Base-by-base conservation (phyloP, 2,329 filamentous ascomycete species). In the Botryosphaeria dothidea region DNA sequence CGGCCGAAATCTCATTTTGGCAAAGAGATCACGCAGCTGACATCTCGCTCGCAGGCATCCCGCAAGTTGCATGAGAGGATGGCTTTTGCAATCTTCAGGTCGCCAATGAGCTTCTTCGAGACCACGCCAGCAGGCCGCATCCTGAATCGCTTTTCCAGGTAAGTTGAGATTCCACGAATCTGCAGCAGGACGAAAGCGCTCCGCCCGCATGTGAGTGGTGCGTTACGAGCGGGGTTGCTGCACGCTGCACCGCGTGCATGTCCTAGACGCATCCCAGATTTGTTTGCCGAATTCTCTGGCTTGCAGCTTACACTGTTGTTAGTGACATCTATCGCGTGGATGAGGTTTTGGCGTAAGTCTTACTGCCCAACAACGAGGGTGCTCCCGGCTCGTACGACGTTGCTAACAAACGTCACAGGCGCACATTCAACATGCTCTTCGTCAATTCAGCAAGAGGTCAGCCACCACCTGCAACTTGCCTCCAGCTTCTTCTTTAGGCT, bases 61-160 rank as follows among this genome's bases (percentile, higher is more conserved):
- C 88, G 95, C 68, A 99, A 98, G 81, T 85, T 99, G 65, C 95
- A 99, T 76, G 95, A 98, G 80, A 86, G 92, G 69, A 98, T 99
- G 95, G 94, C 94, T 48, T 95, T 91, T 72, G 93, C 95, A 19
- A 97, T 98, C 71, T 99, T 99, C 85, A 87, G 95, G 70, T 96
- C 93, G 41, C 96, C 95, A 63, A 99, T 99, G 95, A 95, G 89
- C 71, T 99, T 99, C 81, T 99, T 99, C 71, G 96, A 99, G 77
- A 97, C 93, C 0, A 99, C 95, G 1, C 95, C 95, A 2, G 90
- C 93, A 68, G 95, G 95, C n/a, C 89, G 96, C 65, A 97, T 99
- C 72, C 83, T 99, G 66, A 99, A 99, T 77, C 87, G 95, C 63
- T 99, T 99, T 78, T 98, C 94, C 17, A 96, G 90, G 89, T 91